Conservation (phyloP, 352 stramenopile genomes). For the Peronospora farinosa region DNA sequence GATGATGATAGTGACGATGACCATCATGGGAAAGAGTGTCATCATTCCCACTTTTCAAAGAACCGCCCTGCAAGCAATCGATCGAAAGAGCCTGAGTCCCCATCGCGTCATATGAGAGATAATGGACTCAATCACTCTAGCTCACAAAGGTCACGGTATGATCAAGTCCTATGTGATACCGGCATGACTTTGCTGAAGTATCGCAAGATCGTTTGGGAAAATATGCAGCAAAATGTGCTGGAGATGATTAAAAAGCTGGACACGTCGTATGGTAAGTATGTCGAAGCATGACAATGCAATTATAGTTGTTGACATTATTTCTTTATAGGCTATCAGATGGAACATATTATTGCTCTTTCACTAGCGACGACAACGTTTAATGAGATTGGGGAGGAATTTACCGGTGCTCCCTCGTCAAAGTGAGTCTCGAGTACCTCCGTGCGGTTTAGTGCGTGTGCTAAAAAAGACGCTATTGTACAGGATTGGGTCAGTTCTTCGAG, state of each 20-base stretch:
- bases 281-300: background rate
- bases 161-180: conserved; percentile 65
- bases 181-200: conserved; percentile 75
- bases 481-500: conserved; percentile 53
- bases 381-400: conserved; percentile 84
- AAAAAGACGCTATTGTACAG: conserved; percentile 21
- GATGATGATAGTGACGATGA: conserved; percentile 51
- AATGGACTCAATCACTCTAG: conserved; percentile 25
- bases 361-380: conserved; percentile 69
- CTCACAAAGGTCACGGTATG: conserved; percentile 42
- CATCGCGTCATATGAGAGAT: conserved; percentile 31
- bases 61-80: conserved; percentile 4
- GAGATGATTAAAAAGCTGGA: conserved; percentile 69
- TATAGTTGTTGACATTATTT: conserved; percentile 9
- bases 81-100: conserved; percentile 19
- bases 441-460: background rate
- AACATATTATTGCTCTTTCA: conserved; percentile 81
- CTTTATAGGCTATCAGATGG: conserved; percentile 71
- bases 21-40: conserved; percentile 32
- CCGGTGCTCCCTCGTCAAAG: conserved; percentile 56
- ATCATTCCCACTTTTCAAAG: conserved; percentile 21
- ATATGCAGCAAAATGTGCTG: conserved; percentile 72
- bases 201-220: conserved; percentile 83
- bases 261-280: conserved; percentile 52
- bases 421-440: conserved; percentile 24